Conservation (phyloP, 495 filamentous ascomycete genomes). For the Articulospora tetracladia region DNA sequence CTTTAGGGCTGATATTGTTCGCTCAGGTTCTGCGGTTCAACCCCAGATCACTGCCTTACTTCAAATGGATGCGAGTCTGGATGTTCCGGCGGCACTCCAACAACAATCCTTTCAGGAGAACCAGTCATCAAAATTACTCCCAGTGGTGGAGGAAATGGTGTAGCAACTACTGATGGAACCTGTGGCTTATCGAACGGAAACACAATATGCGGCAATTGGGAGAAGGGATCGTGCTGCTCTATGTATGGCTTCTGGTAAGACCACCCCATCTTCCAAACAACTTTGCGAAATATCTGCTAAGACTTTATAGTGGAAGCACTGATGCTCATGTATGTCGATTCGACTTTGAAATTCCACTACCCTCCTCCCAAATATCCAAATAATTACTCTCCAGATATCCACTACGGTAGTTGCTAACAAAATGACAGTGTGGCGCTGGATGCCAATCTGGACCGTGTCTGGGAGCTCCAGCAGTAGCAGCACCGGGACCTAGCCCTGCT, state of each 20-base stretch:
- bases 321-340: constrained; percentile 17
- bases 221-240: constrained; percentile 44
- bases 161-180: constrained; percentile 40
- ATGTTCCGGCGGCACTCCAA: constrained; percentile 4
- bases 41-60: constrained; percentile 20
- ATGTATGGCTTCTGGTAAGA: constrained; percentile 39
- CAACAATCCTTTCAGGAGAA: constrained; percentile 29
- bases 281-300: constrained; percentile 13
- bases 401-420: not conserved
- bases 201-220: constrained; percentile 46
- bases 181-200: constrained; percentile 42
- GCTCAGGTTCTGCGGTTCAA: constrained; percentile 25
- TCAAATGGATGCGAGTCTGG: constrained; percentile 29
- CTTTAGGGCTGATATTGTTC: not conserved
- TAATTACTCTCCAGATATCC: too few species aligned
- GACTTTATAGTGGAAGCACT: constrained; percentile 26
- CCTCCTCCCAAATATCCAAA: too few species aligned
- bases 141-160: constrained; percentile 23
- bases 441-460: constrained; percentile 37
- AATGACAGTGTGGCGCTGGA: constrained; percentile 32
- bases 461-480: constrained; percentile 25
- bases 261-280: not conserved
- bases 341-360: too few species aligned
- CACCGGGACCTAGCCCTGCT: constrained; percentile 33
- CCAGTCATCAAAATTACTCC: constrained; percentile 26